phyloP scores from a whole-genome alignment of 345 rosid genomes.

The Garcia nutans region DNA sequence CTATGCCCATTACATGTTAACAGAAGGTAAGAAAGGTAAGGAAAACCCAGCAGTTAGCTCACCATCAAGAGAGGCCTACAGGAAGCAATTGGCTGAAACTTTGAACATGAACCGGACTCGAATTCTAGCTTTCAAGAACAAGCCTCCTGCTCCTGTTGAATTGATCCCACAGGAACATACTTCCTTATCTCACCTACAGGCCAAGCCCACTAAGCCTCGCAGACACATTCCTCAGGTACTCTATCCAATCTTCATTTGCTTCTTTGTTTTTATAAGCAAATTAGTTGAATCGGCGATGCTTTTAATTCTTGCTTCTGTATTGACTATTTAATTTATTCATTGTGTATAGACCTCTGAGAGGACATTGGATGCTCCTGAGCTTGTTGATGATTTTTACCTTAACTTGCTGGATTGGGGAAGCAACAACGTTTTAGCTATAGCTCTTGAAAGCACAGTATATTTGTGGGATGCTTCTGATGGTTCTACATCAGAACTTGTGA shows the following conservation, averaged over 20 bases:
- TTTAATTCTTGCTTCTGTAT: neutral
- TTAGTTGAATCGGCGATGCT: neutral
- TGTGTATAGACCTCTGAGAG: slow-evolving; percentile 13
- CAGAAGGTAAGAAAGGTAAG: slow-evolving; percentile 43
- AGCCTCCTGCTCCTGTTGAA: slow-evolving; percentile 45
- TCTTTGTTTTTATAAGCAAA: neutral
- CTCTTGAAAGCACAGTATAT: slow-evolving; percentile 47
- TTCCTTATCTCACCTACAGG: slow-evolving; percentile 6
- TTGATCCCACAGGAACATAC: slow-evolving; percentile 18
- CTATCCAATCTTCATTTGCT: neutral
- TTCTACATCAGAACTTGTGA: slow-evolving; percentile 52
- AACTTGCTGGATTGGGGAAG: slow-evolving; percentile 40
- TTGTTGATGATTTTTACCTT: slow-evolving; percentile 11
- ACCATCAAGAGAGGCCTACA: slow-evolving; percentile 59
- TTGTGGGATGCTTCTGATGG: slow-evolving; percentile 52
- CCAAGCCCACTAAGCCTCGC: slow-evolving; percentile 6
- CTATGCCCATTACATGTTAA: slow-evolving; percentile 24
- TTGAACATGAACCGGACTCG: slow-evolving; percentile 59
- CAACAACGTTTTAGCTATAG: slow-evolving; percentile 40
- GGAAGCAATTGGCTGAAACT: slow-evolving; percentile 60
- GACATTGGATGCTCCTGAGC: slow-evolving; percentile 19
- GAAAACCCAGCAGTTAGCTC: slow-evolving; percentile 41
- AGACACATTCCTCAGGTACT: slow-evolving; percentile 20
- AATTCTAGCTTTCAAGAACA: slow-evolving; percentile 72
- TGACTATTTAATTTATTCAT: neutral